Evolutionary conservation across 208 protist genomes (phyloP).

Genomic region (Wallacemonas sp.): DNA sequence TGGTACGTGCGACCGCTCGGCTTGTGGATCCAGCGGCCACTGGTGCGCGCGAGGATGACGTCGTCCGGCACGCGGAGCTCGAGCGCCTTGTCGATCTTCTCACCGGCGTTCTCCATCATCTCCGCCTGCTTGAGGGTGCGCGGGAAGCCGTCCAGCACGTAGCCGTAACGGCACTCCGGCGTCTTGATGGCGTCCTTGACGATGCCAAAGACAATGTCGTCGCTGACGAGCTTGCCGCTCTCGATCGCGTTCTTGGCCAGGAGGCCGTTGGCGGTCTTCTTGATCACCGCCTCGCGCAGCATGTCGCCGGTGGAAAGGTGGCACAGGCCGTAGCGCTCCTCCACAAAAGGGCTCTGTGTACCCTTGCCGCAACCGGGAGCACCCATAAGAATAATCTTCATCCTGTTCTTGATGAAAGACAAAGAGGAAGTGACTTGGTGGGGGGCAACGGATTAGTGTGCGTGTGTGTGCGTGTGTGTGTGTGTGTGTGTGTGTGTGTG

Average conservation of each 20-base stretch:
- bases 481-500: background rate
- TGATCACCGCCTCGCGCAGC: conserved; percentile 82
- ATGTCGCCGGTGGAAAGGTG: conserved; percentile 96
- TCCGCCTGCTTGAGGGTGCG: conserved; percentile 93
- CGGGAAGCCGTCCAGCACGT: conserved; percentile 96
- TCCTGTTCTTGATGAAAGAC: too few species aligned
- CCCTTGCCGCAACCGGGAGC: conserved; percentile 94
- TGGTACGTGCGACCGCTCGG: conserved; percentile 94
- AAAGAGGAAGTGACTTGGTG: background rate
- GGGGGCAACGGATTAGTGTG: background rate
- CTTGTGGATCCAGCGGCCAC: conserved; percentile 92
- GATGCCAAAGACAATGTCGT: conserved; percentile 93
- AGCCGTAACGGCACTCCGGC: conserved; percentile 89
- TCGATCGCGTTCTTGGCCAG: conserved; percentile 79
- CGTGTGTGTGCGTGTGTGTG: conserved; percentile 1
- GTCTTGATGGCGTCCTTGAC: conserved; percentile 84
- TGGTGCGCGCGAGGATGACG: conserved; percentile 89
- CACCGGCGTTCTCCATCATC: conserved; percentile 84
- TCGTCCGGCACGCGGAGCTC: conserved; percentile 92
- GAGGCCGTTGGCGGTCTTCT: conserved; percentile 68
- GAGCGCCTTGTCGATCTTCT: conserved; percentile 86
- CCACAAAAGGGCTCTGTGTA: conserved; percentile 90
- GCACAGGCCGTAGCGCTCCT: conserved; percentile 90
- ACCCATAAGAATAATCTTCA: conserved; percentile 92
- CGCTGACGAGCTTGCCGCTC: conserved; percentile 83